Evolutionary conservation across 208 protist genomes (phyloP), one percentile per base, ranked within the genome.

Genomic region (Trypanosoma theileri): DNA sequence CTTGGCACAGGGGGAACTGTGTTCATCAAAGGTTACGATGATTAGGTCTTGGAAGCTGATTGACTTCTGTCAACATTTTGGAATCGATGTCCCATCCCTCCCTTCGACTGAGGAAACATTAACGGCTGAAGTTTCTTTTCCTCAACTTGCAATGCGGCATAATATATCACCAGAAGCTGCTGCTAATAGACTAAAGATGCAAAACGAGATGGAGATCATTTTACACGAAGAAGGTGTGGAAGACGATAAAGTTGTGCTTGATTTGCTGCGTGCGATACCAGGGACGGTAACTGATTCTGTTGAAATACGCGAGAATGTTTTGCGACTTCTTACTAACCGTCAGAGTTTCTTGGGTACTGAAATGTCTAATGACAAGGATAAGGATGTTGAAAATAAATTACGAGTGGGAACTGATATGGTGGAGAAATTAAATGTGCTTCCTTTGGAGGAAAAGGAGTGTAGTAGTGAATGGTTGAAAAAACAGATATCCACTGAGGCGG

Each of bases 41-140:
- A 61, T 21, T 40, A 54, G 41, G 13, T 42, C 40, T 40, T 61
- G 64, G 64, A 59, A 40, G 19, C 26, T 69, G 26, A 61, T 61
- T 42, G 54, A 69, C 17, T 69, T 69, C 55, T 69, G 64, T 52
- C 64, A 41, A n/a, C 42, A 61, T 21, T 69, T 69, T 40, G 55
- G 22, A 12, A 59, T 69, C 19, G 64, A 69, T 40, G 19, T 17
- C 3, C 41, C 41, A 10, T 22, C 24, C 21, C 14, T 60, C 21
- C 0, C 42, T 41, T 31, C 9, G 0, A 11, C 31, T 51, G 22
- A 10, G 16, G 3, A 41, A 21, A 11, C 51, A 17, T 40, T 19
- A 26, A 22, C 42, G 12, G 44, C 54, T 17, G 40, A 57, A 35
- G 9, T 16, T 7, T n/a, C 60, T 54, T 61, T 69, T 42, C 22